Evolutionary conservation across 257 asterid species (phyloP).

Genomic region (Asclepias syriaca): DNA sequence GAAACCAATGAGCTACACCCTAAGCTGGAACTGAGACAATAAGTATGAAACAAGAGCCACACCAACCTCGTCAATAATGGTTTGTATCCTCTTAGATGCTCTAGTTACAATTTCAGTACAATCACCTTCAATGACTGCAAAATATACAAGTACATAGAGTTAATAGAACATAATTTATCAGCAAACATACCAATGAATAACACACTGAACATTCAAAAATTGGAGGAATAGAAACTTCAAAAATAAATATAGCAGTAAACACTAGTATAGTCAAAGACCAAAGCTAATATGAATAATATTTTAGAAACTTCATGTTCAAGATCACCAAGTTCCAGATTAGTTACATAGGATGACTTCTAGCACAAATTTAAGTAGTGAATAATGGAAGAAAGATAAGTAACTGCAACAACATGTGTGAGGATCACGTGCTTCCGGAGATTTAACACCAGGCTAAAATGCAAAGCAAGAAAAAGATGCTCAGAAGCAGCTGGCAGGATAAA

Average conservation of each 20-base stretch:
- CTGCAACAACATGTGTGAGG: background rate
- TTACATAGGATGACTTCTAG: background rate
- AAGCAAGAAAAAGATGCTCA: background rate
- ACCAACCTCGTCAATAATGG: constrained; percentile 62
- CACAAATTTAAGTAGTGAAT: background rate
- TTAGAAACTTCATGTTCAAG: background rate
- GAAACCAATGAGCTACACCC: background rate
- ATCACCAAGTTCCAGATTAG: background rate
- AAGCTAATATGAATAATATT: background rate
- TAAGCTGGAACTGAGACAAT: background rate
- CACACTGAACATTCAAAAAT: background rate
- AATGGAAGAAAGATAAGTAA: background rate
- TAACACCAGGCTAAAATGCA: background rate
- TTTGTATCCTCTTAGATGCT: constrained; percentile 62
- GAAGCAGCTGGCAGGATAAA: background rate
- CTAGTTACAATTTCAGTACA: constrained; percentile 63
- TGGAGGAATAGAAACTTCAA: background rate
- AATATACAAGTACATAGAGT: constrained; percentile 18
- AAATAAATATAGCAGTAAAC: background rate
- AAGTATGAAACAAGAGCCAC: background rate
- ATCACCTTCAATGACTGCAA: constrained; percentile 74
- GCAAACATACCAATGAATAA: background rate
- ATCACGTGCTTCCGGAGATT: background rate
- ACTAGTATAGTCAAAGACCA: background rate
- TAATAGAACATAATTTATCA: background rate